These are phyloP conservation scores for Candida insectalens DNA, from an alignment of 805 yeast genomes.

Conservation along the genomic window DNA sequence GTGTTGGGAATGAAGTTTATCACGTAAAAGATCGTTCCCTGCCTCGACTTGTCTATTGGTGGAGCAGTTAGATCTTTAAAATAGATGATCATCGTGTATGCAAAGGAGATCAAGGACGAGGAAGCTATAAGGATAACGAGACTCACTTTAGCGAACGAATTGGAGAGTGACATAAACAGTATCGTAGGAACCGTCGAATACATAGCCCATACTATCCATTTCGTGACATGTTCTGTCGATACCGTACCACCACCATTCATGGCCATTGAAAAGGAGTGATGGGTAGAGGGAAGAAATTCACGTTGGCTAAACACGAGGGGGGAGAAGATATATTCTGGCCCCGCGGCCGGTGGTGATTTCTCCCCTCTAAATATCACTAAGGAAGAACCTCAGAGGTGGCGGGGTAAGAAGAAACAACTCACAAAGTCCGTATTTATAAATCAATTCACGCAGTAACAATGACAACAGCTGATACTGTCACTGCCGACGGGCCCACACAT, in stretches of 20 bases:
- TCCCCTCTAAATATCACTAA: too few species aligned
- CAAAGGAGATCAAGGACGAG: conserved; percentile 8
- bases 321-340: too few species aligned
- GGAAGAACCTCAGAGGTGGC: too few species aligned
- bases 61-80: conserved; percentile 9
- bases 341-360: too few species aligned
- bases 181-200: conserved; percentile 6
- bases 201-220: conserved; percentile 8
- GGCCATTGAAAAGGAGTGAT: background rate
- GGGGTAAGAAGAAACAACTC: too few species aligned
- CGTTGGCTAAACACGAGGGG: too few species aligned
- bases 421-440: too few species aligned
- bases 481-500: conserved; percentile 5
- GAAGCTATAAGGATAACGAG: conserved; percentile 21
- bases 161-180: conserved; percentile 13
- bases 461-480: conserved; percentile 10
- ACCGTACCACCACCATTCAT: background rate
- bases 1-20: conserved; percentile 16
- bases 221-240: conserved; percentile 8
- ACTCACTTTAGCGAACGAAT: conserved; percentile 19
- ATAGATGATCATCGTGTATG: conserved; percentile 16
- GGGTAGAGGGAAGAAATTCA: too few species aligned
- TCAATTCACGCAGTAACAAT: background rate
- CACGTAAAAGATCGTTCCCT: conserved; percentile 12
- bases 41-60: background rate